Conservation (phyloP, 345 rosid species). For the Clarkia xantiana region DNA sequence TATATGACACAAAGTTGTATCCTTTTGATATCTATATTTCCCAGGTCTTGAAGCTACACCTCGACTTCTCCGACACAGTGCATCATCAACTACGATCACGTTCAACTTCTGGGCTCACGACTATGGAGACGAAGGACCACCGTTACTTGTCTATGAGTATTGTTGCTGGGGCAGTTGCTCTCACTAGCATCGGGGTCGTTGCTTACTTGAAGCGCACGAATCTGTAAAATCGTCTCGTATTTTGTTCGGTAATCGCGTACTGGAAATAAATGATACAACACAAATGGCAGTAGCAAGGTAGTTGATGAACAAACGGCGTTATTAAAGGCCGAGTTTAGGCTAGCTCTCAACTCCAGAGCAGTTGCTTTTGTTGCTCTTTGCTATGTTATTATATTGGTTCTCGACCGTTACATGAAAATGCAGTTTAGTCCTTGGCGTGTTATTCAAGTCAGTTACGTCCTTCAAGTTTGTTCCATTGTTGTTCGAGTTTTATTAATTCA, state of each 20-base stretch:
- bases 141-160: conserved; percentile 26
- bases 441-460: too few relatives aligned
- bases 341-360: too few relatives aligned
- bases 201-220: conserved; percentile 63
- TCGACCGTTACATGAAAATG: too few relatives aligned
- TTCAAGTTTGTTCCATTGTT: too few relatives aligned
- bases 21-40: conserved; percentile 1
- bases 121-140: conserved; percentile 14
- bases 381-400: too few relatives aligned
- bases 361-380: too few relatives aligned
- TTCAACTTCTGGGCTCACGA: conserved; percentile 8
- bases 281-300: too few relatives aligned
- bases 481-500: too few relatives aligned
- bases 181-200: conserved; percentile 50
- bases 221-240: conserved; percentile 13
- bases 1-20: too few relatives aligned
- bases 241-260: background rate
- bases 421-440: too few relatives aligned
- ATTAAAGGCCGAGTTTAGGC: too few relatives aligned
- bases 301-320: too few relatives aligned
- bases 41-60: conserved; percentile 61
- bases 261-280: conserved; percentile 1
- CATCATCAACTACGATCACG: conserved; percentile 13
- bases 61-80: conserved; percentile 36
- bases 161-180: conserved; percentile 44